Evolutionary conservation across 2,329 filamentous ascomycete species (phyloP), one percentile per base, ranked within the genome.

Genomic region (Alternaria novae-zelandiae): DNA sequence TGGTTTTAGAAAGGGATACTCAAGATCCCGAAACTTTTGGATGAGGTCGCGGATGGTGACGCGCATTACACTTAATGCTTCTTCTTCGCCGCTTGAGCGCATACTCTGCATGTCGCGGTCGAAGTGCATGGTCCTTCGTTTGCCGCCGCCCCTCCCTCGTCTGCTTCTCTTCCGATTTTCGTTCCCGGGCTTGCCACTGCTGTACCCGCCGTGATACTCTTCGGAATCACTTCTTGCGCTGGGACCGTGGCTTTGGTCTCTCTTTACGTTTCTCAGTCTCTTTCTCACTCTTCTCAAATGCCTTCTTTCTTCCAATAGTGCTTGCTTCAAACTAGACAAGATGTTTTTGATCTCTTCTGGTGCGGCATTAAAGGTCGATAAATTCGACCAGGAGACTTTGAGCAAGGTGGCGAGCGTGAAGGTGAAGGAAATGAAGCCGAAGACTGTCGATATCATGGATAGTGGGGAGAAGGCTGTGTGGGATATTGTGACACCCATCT

Each of bases 341-440:
- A 74, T 78, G 54, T 78, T 73, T 54, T 78, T 74, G n/a, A 83
- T 80, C 63, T 83, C 78, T 41, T 74, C 67, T 6, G 75, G 71
- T 2, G 80, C 81, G 51, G 77, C 72, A 41, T 66, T 64, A 28
- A 82, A 62, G 4, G 80, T 82, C n/a, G 71, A 62, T 41, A 83
- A 65, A 20, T 81, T 80, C 50, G 70, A 69, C 81, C 79, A 83
- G 55, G 82, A 75, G 8, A 83, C 79, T 53, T 78, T 74, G 25
- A 83, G 53, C 66, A 82, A 79, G 15, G 81, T 83, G n/a, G 71
- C 75, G 17, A 83, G 61, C 0, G 82, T 83, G 71, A 83, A 82
- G 30, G 78, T 78, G 54, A 83, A 83, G 41, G 76, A 79, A 26
- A 83, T 72, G 62, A 83, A 79, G 53, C 81, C 81, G 28, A 82